Evolutionary conservation across 2,329 filamentous ascomycete genomes (phyloP).

Genomic region (Anisogramma anomala): DNA sequence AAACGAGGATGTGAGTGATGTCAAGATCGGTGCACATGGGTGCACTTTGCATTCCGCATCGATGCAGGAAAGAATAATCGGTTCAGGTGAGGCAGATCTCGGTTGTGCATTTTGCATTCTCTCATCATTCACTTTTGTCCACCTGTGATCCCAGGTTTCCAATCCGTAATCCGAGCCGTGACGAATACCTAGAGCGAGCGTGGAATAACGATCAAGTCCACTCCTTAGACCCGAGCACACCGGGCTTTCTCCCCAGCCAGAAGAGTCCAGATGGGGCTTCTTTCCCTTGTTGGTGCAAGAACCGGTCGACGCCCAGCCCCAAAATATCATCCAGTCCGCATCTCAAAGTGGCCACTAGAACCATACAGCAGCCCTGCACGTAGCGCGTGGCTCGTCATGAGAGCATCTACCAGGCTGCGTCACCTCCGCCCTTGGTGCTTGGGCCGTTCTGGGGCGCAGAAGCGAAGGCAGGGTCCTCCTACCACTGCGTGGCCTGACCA

Average conservation of each 20-base stretch:
- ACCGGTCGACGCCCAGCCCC: conserved; percentile 42
- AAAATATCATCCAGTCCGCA: conserved; percentile 17
- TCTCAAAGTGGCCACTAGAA: background rate
- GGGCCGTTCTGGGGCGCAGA: too few species aligned
- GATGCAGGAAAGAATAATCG: too few species aligned
- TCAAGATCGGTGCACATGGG: too few species aligned
- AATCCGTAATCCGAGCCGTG: background rate
- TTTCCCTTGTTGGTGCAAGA: conserved; percentile 97
- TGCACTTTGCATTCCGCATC: too few species aligned
- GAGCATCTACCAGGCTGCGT: too few species aligned
- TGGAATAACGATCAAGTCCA: conserved; percentile 83
- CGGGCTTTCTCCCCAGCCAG: conserved; percentile 88
- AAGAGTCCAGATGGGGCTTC: conserved; percentile 58
- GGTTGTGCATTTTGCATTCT: background rate
- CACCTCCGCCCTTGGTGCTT: background rate
- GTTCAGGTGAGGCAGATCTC: background rate
- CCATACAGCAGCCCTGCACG: conserved; percentile 26
- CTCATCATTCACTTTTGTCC: conserved; percentile 5
- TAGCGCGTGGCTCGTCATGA: background rate
- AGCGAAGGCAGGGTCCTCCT: too few species aligned
- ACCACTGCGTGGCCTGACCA: conserved; percentile 39
- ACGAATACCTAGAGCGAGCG: conserved; percentile 20
- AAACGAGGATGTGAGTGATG: too few species aligned
- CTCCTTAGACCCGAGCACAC: conserved; percentile 62
- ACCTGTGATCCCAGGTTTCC: background rate